phyloP scores from a whole-genome alignment of 176 grass and related monocot genomes.

The Oryza punctata region DNA sequence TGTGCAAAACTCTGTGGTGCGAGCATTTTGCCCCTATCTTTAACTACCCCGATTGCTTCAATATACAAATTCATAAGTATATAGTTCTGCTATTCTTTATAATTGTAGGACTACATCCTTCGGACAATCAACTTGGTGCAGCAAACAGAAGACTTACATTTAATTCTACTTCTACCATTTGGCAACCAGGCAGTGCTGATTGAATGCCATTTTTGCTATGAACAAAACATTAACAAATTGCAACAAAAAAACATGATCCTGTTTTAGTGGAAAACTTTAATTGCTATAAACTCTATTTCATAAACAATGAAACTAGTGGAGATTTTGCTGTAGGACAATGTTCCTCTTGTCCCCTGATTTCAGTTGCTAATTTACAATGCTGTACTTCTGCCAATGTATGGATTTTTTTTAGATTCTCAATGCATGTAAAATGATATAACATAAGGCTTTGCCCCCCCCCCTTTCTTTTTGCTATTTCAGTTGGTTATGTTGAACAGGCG shows the following conservation, averaged over 20 bases:
- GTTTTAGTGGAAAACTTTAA: background rate
- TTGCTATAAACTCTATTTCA: slow-evolving; percentile 4
- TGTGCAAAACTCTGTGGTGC: no score
- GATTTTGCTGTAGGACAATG: background rate
- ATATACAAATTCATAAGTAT: background rate
- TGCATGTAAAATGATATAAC: slow-evolving; percentile 7
- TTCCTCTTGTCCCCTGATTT: slow-evolving; percentile 10
- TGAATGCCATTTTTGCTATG: background rate
- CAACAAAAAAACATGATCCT: background rate
- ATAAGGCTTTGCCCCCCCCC: background rate
- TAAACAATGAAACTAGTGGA: slow-evolving; percentile 1
- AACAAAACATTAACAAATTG: background rate
- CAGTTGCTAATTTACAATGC: background rate
- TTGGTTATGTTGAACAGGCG: slow-evolving; percentile 73
- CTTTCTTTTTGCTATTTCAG: slow-evolving; percentile 53
- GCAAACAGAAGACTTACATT: background rate
- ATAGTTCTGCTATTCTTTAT: background rate
- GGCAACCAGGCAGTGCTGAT: background rate
- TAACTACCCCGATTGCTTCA: no score
- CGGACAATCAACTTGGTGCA: background rate
- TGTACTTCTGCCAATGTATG: slow-evolving; percentile 1
- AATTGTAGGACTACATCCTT: background rate
- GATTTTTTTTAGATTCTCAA: background rate
- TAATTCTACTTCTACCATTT: background rate
- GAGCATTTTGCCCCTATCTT: no score